These are phyloP conservation scores for Rhododendron henanense DNA, from an alignment of 148 eudicot genomes.

Conservation along the genomic window DNA sequence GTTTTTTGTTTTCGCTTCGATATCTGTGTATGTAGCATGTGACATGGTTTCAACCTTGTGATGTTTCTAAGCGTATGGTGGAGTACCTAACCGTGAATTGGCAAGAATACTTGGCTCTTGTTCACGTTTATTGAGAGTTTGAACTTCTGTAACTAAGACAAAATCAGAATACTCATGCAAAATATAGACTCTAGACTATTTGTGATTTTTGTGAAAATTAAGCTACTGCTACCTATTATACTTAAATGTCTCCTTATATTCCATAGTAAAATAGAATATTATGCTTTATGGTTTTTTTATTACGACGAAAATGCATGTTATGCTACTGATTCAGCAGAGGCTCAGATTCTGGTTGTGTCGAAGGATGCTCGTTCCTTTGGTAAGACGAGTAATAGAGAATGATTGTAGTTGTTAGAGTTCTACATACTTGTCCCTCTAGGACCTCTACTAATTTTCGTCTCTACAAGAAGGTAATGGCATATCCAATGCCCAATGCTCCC, in stretches of 20 bases:
- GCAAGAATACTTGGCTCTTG: background rate
- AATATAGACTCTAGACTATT: background rate
- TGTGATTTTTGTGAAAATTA: background rate
- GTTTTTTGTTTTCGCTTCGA: background rate
- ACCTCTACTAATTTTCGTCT: no score
- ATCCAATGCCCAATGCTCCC: no score
- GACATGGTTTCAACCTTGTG: background rate
- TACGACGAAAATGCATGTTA: background rate
- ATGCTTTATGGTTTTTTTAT: background rate
- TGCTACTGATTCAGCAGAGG: background rate
- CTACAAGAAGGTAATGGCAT: no score
- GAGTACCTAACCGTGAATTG: background rate
- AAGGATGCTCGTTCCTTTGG: background rate
- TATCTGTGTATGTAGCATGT: background rate
- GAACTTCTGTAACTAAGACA: background rate
- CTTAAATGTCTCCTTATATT: background rate
- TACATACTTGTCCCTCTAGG: no score
- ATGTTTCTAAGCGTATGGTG: background rate
- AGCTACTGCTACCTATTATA: background rate
- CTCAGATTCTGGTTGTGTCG: background rate
- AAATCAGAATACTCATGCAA: background rate
- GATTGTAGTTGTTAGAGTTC: background rate
- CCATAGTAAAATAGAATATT: background rate
- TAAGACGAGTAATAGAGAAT: background rate
- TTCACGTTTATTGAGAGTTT: background rate